Evolutionary conservation across 192 early-diverging fungal species (phyloP).

Genomic region (Funneliformis geosporum): DNA sequence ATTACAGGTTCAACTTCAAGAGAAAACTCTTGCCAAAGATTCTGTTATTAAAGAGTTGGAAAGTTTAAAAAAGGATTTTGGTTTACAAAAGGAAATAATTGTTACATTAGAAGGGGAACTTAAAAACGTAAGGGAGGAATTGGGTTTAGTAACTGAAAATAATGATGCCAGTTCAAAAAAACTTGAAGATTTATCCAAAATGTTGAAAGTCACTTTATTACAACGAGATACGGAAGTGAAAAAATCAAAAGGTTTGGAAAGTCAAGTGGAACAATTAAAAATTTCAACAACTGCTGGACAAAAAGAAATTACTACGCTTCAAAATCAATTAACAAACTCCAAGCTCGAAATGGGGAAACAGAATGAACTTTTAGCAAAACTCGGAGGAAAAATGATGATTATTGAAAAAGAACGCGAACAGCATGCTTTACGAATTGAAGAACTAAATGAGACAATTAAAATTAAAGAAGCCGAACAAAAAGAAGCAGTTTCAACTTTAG

Average conservation of each 20-base stretch:
- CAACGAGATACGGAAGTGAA: slow-evolving; percentile 9
- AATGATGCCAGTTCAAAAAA: neutral
- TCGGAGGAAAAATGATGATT: neutral
- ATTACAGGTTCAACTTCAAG: neutral
- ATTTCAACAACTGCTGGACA: neutral
- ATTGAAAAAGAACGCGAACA: slow-evolving; percentile 20
- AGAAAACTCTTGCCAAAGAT: slow-evolving; percentile 6
- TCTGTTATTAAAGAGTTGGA: neutral
- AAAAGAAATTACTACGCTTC: neutral
- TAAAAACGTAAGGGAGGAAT: neutral
- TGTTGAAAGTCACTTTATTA: slow-evolving; percentile 8
- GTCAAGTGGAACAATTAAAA: neutral
- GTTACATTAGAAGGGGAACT: slow-evolving; percentile 13
- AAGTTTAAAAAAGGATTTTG: neutral
- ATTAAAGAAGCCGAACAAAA: neutral
- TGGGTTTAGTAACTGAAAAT: neutral
- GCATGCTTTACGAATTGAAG: neutral
- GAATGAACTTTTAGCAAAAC: slow-evolving; percentile 20
- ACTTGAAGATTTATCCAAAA: slow-evolving; percentile 12
- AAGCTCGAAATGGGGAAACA: slow-evolving; percentile 12
- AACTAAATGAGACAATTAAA: neutral
- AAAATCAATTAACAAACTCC: slow-evolving; percentile 1
- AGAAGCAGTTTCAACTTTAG: slow-evolving; percentile 3
- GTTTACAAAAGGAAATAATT: neutral
- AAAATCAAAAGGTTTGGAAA: neutral